phyloP scores from a whole-genome alignment of 352 stramenopile genomes.

The Phytophthora pistaciae region DNA sequence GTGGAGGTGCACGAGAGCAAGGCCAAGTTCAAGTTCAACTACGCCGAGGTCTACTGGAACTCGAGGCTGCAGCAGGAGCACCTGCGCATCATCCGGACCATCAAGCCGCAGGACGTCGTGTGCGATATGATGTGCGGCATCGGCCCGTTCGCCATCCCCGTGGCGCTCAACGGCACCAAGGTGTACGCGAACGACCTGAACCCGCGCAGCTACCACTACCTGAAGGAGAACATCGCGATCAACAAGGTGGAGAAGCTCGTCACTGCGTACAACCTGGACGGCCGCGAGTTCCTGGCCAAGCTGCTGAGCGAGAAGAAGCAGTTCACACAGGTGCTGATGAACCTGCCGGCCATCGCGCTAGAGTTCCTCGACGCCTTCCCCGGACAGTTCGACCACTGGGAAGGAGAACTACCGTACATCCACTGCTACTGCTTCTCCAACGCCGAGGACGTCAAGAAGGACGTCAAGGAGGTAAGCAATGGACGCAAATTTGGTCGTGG shows the following conservation, averaged over 20 bases:
- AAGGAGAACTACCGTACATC: slow-evolving; percentile 84
- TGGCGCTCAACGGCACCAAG: slow-evolving; percentile 85
- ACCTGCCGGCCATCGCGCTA: slow-evolving; percentile 94
- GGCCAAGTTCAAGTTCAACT: slow-evolving; percentile 95
- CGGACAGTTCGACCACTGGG: slow-evolving; percentile 71
- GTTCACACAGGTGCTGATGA: slow-evolving; percentile 96
- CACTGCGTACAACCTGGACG: slow-evolving; percentile 93
- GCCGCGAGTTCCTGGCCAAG: slow-evolving; percentile 90
- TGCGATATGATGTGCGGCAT: slow-evolving; percentile 97
- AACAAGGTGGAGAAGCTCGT: slow-evolving; percentile 93
- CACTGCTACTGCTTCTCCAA: slow-evolving; percentile 97
- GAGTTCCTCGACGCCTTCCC: slow-evolving; percentile 94
- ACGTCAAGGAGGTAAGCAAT: slow-evolving; percentile 70
- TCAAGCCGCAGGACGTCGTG: slow-evolving; percentile 79
- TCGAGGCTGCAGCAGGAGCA: slow-evolving; percentile 96
- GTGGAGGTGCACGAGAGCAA: slow-evolving; percentile 95
- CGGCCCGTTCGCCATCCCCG: slow-evolving; percentile 95
- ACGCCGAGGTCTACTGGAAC: slow-evolving; percentile 98
- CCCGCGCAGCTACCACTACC: slow-evolving; percentile 90
- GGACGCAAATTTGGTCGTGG: not conserved
- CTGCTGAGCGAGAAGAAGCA: slow-evolving; percentile 74
- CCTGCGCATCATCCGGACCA: slow-evolving; percentile 88
- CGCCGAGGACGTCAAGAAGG: slow-evolving; percentile 70
- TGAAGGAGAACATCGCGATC: slow-evolving; percentile 90
- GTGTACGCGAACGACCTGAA: slow-evolving; percentile 97